Conservation (phyloP, 2,329 filamentous ascomycete species). For the Seiridium unicorne region DNA sequence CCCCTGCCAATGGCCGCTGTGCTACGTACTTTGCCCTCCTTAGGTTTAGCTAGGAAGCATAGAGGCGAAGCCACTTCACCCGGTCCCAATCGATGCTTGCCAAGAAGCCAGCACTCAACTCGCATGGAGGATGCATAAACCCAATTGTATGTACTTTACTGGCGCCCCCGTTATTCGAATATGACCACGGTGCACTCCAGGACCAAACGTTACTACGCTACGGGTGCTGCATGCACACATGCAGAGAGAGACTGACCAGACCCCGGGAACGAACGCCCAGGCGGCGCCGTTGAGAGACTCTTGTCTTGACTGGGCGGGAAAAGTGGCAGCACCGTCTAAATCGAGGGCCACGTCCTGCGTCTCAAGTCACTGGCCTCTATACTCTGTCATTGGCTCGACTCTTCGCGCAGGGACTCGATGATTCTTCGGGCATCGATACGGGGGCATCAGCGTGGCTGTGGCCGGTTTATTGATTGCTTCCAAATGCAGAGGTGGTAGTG, state of each 20-base stretch:
- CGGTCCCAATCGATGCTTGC: constrained; percentile 4
- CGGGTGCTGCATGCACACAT: too few species aligned
- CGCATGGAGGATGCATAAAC: background rate
- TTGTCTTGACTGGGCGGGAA: too few species aligned
- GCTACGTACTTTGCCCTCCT: background rate
- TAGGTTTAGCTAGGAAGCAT: background rate
- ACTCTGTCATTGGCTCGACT: background rate
- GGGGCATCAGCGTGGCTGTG: background rate
- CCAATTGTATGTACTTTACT: background rate
- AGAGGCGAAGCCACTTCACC: constrained; percentile 2
- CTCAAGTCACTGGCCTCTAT: too few species aligned
- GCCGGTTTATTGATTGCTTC: background rate
- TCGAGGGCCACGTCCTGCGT: too few species aligned
- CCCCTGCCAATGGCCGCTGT: background rate
- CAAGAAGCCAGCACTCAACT: background rate
- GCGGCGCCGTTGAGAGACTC: too few species aligned
- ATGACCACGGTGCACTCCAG: background rate
- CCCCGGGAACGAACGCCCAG: too few species aligned
- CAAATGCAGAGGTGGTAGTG: background rate
- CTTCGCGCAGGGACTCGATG: background rate
- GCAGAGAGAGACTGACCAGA: too few species aligned
- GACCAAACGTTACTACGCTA: too few species aligned
- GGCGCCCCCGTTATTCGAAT: background rate
- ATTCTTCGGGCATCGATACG: background rate
- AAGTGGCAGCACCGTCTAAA: too few species aligned